phyloP scores from a whole-genome alignment of 2,329 filamentous ascomycete genomes.

The Verticillium nubilum region DNA sequence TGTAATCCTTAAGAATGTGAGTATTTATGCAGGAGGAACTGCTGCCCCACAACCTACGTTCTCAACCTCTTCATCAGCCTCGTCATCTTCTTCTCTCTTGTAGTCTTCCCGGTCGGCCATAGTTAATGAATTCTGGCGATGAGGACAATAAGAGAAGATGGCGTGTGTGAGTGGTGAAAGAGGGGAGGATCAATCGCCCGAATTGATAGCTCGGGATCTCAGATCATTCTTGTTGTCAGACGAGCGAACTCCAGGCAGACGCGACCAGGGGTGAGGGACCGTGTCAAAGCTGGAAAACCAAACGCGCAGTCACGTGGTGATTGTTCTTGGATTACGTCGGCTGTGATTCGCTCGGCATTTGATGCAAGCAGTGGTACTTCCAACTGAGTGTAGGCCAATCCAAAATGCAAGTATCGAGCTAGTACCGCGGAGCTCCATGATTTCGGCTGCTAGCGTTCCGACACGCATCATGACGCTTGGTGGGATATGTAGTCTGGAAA shows the following conservation, averaged over 20 bases:
- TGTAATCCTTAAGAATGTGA: slow-evolving; percentile 61
- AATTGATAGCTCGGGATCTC: neutral
- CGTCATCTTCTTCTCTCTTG: slow-evolving; percentile 56
- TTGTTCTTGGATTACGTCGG: neutral
- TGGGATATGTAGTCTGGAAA: neutral
- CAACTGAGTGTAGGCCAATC: neutral
- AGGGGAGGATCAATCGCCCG: neutral
- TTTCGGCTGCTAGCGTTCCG: neutral
- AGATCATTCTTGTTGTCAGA: neutral
- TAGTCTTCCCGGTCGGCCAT: slow-evolving; percentile 38
- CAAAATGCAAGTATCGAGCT: neutral
- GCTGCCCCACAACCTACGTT: slow-evolving; percentile 45
- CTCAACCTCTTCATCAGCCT: slow-evolving; percentile 54
- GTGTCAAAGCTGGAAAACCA: neutral
- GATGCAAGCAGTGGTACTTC: neutral
- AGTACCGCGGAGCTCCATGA: neutral
- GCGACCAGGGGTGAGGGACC: slow-evolving; percentile 1
- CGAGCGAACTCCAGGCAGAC: slow-evolving; percentile 7
- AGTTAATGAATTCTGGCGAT: neutral
- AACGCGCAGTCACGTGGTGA: neutral
- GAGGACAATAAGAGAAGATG: neutral
- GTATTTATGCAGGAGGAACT: neutral
- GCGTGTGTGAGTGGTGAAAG: neutral
- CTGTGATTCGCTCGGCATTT: neutral
- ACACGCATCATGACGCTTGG: neutral